A percentile compares a stretch with the other conserved stretches of the same genome.
These are phyloP conservation scores for Daphne laureola DNA, from an alignment of 441 rosid species.

Conservation along the genomic window DNA sequence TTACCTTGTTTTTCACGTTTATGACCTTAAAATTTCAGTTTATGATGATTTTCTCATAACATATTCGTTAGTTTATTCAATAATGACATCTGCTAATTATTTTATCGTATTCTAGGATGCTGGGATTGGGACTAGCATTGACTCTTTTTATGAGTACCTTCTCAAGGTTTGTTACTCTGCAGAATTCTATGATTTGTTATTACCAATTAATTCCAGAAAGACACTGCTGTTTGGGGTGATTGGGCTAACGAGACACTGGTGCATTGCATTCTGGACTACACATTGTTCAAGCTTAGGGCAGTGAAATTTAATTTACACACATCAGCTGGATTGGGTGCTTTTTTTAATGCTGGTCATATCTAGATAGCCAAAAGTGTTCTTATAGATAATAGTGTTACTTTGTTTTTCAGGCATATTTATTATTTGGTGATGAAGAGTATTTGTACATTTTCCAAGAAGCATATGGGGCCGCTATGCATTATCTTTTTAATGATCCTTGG, in stretches of 20 bases:
- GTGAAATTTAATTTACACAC: no score
- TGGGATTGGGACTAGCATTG: constrained; percentile 98
- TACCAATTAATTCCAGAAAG: background rate
- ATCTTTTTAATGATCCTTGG: constrained; percentile 97
- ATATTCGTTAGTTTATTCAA: background rate
- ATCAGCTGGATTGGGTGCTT: no score
- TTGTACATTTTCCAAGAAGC: constrained; percentile 93
- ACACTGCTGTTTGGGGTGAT: background rate
- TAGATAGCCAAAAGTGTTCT: background rate
- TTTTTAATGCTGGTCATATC: no score
- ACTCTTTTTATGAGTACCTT: constrained; percentile 96
- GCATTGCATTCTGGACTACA: background rate
- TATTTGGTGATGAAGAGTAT: constrained; percentile 96
- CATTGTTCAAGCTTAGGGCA: no score
- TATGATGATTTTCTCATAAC: no score
- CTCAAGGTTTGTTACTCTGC: constrained; percentile 57
- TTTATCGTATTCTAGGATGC: constrained; percentile 74
- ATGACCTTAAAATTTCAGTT: no score
- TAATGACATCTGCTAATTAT: constrained; percentile 5
- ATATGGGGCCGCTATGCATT: constrained; percentile 81
- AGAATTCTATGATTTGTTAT: constrained; percentile 5
- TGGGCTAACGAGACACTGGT: background rate
- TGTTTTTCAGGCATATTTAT: constrained; percentile 75
- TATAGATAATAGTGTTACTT: background rate
- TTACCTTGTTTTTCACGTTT: no score